Percentiles rank a stretch among this genome's conserved stretches.
Evolutionary conservation across 2,329 filamentous ascomycete species (phyloP).

Genomic region (Cercospora nicotianae): DNA sequence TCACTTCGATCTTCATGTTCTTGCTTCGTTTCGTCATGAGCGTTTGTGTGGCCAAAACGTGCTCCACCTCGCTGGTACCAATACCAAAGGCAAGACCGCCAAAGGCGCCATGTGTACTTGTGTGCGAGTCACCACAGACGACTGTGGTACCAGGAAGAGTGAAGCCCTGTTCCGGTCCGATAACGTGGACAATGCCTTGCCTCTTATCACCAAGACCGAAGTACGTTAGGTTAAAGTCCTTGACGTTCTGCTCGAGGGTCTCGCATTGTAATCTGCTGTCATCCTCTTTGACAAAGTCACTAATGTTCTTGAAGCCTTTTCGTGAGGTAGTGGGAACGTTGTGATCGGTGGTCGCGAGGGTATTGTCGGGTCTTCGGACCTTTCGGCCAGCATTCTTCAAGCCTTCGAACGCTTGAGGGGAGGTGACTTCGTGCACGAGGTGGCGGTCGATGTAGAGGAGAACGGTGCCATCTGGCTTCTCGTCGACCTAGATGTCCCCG

Average conservation of each 20-base stretch:
- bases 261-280: constrained; percentile 92
- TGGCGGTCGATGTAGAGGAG: constrained; percentile 95
- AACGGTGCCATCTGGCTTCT: constrained; percentile 90
- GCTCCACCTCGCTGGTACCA: constrained; percentile 96
- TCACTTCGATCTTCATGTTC: constrained; percentile 97
- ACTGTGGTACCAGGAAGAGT: constrained; percentile 95
- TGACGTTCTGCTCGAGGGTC: constrained; percentile 95
- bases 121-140: constrained; percentile 97
- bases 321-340: constrained; percentile 91
- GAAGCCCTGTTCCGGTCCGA: constrained; percentile 97
- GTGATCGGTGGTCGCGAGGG: constrained; percentile 93
- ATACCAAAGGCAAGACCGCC: constrained; percentile 94
- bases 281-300: constrained; percentile 89
- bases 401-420: constrained; percentile 97
- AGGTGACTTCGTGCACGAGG: constrained; percentile 97
- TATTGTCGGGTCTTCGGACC: constrained; percentile 94
- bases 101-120: constrained; percentile 95
- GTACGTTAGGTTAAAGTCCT: constrained; percentile 93
- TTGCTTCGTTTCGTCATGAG: constrained; percentile 93
- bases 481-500: constrained; percentile 59
- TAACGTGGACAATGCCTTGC: constrained; percentile 97
- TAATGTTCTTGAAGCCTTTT: constrained; percentile 91
- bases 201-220: constrained; percentile 95
- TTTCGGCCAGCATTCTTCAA: constrained; percentile 83
- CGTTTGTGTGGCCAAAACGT: constrained; percentile 94